Percentiles rank a stretch among this genome's conserved stretches.
Conservation (phyloP, 2,329 filamentous ascomycete species). For the Phyllosticta capitalensis region DNA sequence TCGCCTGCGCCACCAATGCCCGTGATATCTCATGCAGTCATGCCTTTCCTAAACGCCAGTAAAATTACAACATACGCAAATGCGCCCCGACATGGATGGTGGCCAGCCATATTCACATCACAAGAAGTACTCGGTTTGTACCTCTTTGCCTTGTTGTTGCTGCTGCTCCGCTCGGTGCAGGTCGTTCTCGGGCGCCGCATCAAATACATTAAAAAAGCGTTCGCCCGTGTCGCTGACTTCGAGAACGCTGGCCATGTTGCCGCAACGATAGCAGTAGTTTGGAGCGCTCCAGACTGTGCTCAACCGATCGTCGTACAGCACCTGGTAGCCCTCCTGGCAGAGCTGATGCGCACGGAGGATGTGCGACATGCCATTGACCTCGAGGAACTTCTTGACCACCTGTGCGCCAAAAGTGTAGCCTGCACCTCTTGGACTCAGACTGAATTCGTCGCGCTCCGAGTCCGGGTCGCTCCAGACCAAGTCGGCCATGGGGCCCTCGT, state of each 20-base stretch:
- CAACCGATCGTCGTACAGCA: conserved; percentile 87
- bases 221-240: conserved; percentile 92
- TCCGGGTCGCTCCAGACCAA: conserved; percentile 98
- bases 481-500: conserved; percentile 99
- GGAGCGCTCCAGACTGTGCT: conserved; percentile 93
- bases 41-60: conserved; percentile 1
- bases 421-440: conserved; percentile 81
- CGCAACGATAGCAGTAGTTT: conserved; percentile 52
- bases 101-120: conserved; percentile 34
- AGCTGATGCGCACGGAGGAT: conserved; percentile 97
- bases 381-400: conserved; percentile 95
- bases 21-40: conserved; percentile 8
- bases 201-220: conserved; percentile 95
- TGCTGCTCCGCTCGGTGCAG: conserved; percentile 73
- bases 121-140: conserved; percentile 58
- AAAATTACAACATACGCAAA: neutral
- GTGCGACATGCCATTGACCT: conserved; percentile 95
- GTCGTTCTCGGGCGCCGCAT: conserved; percentile 93
- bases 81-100: neutral
- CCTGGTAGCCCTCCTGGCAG: conserved; percentile 95
- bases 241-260: conserved; percentile 84
- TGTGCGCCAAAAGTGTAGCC: conserved; percentile 97
- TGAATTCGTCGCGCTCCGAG: conserved; percentile 95
- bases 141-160: conserved; percentile 62
- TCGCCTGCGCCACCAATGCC: conserved; percentile 5